Base-by-base conservation (phyloP, 2,329 filamentous ascomycete genomes). In the Rutstroemia sp. region DNA sequence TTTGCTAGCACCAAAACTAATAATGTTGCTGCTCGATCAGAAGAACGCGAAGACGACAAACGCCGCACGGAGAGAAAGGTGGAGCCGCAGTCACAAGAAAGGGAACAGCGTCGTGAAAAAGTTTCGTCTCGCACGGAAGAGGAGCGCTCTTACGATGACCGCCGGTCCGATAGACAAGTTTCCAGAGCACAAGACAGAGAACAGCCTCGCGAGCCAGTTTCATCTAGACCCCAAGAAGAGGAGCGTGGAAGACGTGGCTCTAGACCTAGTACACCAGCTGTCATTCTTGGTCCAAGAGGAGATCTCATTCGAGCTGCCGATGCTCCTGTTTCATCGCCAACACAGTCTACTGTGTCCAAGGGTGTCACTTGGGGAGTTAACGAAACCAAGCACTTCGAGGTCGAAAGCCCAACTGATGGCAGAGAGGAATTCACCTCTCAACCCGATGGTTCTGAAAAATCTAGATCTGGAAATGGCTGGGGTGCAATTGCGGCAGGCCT, bases 321-420 rank as follows among this genome's bases (percentile, higher is more conserved):
- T 37, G 19, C 25, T 51, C 12, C 54, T 8, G 42, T 25, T 27
- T 34, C 56, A 8, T 70, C 70, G 1, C 66, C 72, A n/a, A 72
- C 75, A 51, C 69, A 73, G 23, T 73, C 75, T 34, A 72, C 72
- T 6, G 70, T 71, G 21, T 74, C 79, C 6, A 85, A 84, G 62
- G 77, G 72, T 44, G 83, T 87, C 4, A 83, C 77, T 12, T 87
- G 82, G 83, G 84, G 82, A 10, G 74, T 83, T 58, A 84, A 84
- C 60, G 76, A 83, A 65, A 85, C 79, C 4, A 82, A 85, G 66
- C 79, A 81, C 58, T 87, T 82, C 59, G 80, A 84, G 49, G 75
- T 80, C 10, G 80, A 82, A 57, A 84, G 78, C 51, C 79, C 83
- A 6, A 79, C 80, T 46, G 70, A 68, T 19, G 59, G 62, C 42